Evolutionary conservation across 441 rosid genomes (phyloP), one percentile per base, ranked within the genome.

Genomic region (Raphanus hybrid): DNA sequence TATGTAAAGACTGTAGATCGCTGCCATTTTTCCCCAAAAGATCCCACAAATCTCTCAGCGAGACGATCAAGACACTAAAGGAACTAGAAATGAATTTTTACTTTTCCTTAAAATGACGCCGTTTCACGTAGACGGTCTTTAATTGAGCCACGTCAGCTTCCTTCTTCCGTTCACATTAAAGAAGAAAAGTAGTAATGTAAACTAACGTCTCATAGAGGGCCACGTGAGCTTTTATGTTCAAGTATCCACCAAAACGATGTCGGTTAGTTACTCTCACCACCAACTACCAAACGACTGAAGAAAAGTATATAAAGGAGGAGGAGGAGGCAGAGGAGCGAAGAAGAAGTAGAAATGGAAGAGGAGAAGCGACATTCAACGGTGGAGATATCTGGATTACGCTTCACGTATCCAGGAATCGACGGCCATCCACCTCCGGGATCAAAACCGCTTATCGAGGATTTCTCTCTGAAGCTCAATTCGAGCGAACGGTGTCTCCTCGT

Each of bases 381-480:
- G 34, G 94, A 85, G 75, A 91, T 92, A 81, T 79, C 85, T 3
- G 96, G 96, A 2, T 87, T 92, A 39, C 84, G 84, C 57, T 94
- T 94, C 92, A 92, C 98, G 37, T 90, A 92, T 75, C 97, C 97
- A 7, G 94, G 99, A 78, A 92, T 92, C 85, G 98, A 94, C 81
- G 97, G 98, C 18, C 92, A 91, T 32, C 97, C 97, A 0, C 99
- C 97, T 18, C 93, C 86, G n/a, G 98, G 97, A 1, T 89, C 91
- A 18, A 86, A 85, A 27, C 92, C 96, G 58, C 77, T 92, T 34
- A 87, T 92, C 29, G 96, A 90, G 2, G 94, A 84, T 75, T 91
- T 90, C 85, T 80, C 83, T 15, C 84, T 89, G 75, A 78, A 81
- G 62, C 87, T 95, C 63, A 80, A 83, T 58, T 82, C 89, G 3